These are phyloP conservation scores for Candida hungchunana DNA, from an alignment of 805 yeast genomes.

Conservation along the genomic window DNA sequence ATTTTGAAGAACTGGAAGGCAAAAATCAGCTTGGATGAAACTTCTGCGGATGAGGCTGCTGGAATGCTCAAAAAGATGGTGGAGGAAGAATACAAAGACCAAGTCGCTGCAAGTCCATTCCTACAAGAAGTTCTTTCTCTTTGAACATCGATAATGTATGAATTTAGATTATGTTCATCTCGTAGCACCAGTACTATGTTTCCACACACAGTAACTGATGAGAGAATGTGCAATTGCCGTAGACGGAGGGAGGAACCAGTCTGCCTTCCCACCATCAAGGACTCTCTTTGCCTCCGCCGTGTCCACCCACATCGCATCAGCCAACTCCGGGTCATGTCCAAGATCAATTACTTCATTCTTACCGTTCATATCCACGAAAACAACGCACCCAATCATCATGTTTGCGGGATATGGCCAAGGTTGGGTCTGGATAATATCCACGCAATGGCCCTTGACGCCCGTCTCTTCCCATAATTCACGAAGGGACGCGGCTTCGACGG, in stretches of 20 bases:
- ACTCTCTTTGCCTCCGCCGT: constrained; percentile 40
- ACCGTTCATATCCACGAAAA: constrained; percentile 66
- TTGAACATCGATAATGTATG: constrained; percentile 20
- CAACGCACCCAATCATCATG: constrained; percentile 91
- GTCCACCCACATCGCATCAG: constrained; percentile 84
- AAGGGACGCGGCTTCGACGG: constrained; percentile 80
- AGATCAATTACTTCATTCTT: constrained; percentile 59
- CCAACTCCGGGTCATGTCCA: constrained; percentile 81
- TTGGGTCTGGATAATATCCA: constrained; percentile 67
- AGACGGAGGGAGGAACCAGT: constrained; percentile 24
- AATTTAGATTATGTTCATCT: background rate
- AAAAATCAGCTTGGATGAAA: constrained; percentile 15
- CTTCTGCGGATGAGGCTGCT: constrained; percentile 36
- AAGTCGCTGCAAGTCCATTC: constrained; percentile 34
- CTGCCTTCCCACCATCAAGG: constrained; percentile 17
- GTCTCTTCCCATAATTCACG: constrained; percentile 97
- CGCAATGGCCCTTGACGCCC: constrained; percentile 61
- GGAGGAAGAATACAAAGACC: constrained; percentile 24
- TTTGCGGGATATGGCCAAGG: constrained; percentile 99
- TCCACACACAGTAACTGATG: constrained; percentile 21
- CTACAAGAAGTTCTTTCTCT: constrained; percentile 39
- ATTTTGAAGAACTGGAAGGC: constrained; percentile 37
- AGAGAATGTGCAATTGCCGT: constrained; percentile 28
- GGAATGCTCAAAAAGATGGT: constrained; percentile 34
- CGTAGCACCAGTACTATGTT: constrained; percentile 2